Evolutionary conservation across 108 stramenopile species (phyloP).

Genomic region (Hondaea fermentalgiana): DNA sequence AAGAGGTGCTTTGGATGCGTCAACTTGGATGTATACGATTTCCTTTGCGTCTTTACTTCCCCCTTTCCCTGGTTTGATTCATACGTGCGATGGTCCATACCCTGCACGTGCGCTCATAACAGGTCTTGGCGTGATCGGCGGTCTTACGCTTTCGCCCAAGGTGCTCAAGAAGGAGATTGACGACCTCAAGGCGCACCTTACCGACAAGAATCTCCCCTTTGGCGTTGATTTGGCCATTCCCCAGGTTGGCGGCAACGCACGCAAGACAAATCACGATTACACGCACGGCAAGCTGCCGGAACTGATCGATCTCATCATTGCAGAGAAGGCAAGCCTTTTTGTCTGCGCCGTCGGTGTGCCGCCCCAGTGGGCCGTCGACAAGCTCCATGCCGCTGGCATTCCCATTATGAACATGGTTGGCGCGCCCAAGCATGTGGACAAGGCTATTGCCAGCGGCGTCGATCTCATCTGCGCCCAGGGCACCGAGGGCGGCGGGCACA

Average conservation of each 20-base stretch:
- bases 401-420: conserved; percentile 5
- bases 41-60: background rate
- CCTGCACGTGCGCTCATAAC: too few species aligned
- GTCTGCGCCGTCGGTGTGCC: background rate
- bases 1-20: background rate
- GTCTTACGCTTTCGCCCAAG: conserved; percentile 7
- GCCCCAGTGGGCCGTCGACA: background rate
- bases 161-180: conserved; percentile 2
- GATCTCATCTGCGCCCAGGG: background rate
- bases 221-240: conserved; percentile 9
- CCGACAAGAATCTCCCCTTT: background rate
- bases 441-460: background rate
- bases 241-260: background rate
- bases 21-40: background rate
- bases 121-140: conserved; percentile 4
- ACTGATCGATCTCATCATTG: background rate
- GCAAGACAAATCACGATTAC: conserved; percentile 10
- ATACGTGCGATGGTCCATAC: background rate
- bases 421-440: conserved; percentile 11
- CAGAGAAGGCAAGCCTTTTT: background rate
- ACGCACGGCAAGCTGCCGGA: conserved; percentile 8
- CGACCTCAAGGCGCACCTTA: background rate
- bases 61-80: background rate
- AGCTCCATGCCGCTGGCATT: conserved; percentile 12
- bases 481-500: background rate